phyloP scores from a whole-genome alignment of 352 stramenopile genomes.

The Thalassiosira mediterranea region DNA sequence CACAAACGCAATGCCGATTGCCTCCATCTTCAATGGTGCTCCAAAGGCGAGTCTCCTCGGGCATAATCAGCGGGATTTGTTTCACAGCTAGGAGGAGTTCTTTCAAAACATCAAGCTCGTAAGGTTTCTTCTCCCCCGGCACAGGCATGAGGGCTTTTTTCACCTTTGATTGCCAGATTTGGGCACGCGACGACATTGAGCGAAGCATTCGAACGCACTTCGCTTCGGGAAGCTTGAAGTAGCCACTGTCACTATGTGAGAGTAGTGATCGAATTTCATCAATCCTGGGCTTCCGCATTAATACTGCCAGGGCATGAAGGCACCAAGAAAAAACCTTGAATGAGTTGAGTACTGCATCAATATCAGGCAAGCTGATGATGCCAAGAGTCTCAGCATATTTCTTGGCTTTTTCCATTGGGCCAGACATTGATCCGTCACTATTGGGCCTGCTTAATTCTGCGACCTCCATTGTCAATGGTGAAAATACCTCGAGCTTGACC shows the following conservation, averaged over 20 bases:
- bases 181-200: slow-evolving; percentile 59
- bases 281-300: slow-evolving; percentile 63
- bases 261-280: slow-evolving; percentile 63
- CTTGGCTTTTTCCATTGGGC: slow-evolving; percentile 56
- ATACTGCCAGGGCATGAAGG: slow-evolving; percentile 49
- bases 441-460: slow-evolving; percentile 55
- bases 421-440: slow-evolving; percentile 51
- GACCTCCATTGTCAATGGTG: slow-evolving; percentile 48
- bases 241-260: slow-evolving; percentile 39
- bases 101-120: slow-evolving; percentile 58
- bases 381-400: slow-evolving; percentile 56
- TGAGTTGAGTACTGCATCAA: slow-evolving; percentile 60
- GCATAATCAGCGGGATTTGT: slow-evolving; percentile 65
- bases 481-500: slow-evolving; percentile 63
- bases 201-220: slow-evolving; percentile 72
- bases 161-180: slow-evolving; percentile 65
- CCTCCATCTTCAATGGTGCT: slow-evolving; percentile 74
- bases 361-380: slow-evolving; percentile 63
- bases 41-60: slow-evolving; percentile 52
- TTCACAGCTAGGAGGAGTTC: slow-evolving; percentile 49
- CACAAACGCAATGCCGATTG: slow-evolving; percentile 69
- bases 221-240: slow-evolving; percentile 70
- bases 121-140: slow-evolving; percentile 54
- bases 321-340: slow-evolving; percentile 77
- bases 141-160: slow-evolving; percentile 61